Evolutionary conservation across 176 grass and related monocot species (phyloP), one percentile per base, ranked within the genome.

Genomic region (Pontederia paniculata): DNA sequence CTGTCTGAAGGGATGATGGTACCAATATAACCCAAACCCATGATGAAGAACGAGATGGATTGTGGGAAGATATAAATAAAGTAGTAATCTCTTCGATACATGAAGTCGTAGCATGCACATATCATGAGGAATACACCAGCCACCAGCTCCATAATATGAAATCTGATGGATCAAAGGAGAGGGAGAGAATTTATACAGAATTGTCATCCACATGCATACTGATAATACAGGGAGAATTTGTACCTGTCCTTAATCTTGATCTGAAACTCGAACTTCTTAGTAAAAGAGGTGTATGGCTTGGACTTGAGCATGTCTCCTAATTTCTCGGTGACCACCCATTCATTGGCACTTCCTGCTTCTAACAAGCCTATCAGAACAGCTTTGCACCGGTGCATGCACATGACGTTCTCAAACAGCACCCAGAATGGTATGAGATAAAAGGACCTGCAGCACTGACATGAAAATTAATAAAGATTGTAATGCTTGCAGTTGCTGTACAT

Each of bases 271-370:
- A 78, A 54, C 23, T 68, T 84, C 21, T 72, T 74, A 21, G 54
- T 15, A 71, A 74, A 54, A 48, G n/a, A 16, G 45, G 75, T 4
- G 19, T 54, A 54, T 50, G 68, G 25, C 19, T 76, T 74, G 28
- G 55, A 23, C 47, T 74, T 74, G 45, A 80, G 5, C 77, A 66
- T 73, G 20, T 81, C 74, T n/a, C 69, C 88, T 55, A 77, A 61
- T 65, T 86, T 75, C 57, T 86, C 70, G 9, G 79, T 76, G 20
- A 77, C 74, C n/a, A 73, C 50, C 75, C 73, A 83, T 71, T 77
- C 76, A 45, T 80, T 75, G 23, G 72, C 75, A 47, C 62, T 77
- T 65, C 73, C 76, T 49, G 74, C 50, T 65, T 86, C 52, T 0
- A 93, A 74, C 28, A 86, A 68, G 52, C 79, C 76, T 66, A 69